Conservation (phyloP, 495 filamentous ascomycete species). For the Apodospora peruviana region DNA sequence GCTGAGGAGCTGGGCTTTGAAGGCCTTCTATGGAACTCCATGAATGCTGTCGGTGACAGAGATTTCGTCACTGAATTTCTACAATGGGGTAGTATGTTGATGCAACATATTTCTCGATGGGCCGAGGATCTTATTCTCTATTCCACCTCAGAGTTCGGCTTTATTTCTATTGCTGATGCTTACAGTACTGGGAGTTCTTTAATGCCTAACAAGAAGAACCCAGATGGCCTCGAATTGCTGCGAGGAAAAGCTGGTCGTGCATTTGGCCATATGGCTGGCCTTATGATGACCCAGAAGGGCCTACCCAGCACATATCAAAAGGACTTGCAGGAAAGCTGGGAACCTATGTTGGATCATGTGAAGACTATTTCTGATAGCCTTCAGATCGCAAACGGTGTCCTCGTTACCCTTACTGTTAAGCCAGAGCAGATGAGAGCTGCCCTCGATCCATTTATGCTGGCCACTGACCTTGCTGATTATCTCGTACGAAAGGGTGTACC, state of each 20-base stretch:
- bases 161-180: constrained; percentile 76
- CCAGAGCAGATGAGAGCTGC: constrained; percentile 75
- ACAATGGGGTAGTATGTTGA: constrained; percentile 81
- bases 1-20: constrained; percentile 86
- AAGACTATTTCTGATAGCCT: constrained; percentile 83
- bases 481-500: constrained; percentile 84
- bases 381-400: constrained; percentile 79
- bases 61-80: constrained; percentile 89
- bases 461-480: constrained; percentile 85
- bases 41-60: constrained; percentile 78
- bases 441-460: constrained; percentile 63
- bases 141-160: constrained; percentile 74
- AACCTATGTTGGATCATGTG: constrained; percentile 82
- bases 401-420: constrained; percentile 63
- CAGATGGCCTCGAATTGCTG: constrained; percentile 80
- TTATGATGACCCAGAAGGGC: constrained; percentile 84
- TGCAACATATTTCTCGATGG: constrained; percentile 83
- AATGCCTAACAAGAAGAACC: constrained; percentile 87
- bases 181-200: constrained; percentile 79
- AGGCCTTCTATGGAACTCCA: constrained; percentile 72
- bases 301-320: constrained; percentile 93
- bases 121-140: constrained; percentile 90
- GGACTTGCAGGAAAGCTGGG: constrained; percentile 85
- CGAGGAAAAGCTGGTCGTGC: constrained; percentile 80
- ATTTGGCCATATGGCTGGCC: constrained; percentile 83